Conservation (phyloP, 2,329 filamentous ascomycete species). For the Byssochlamys sp. region DNA sequence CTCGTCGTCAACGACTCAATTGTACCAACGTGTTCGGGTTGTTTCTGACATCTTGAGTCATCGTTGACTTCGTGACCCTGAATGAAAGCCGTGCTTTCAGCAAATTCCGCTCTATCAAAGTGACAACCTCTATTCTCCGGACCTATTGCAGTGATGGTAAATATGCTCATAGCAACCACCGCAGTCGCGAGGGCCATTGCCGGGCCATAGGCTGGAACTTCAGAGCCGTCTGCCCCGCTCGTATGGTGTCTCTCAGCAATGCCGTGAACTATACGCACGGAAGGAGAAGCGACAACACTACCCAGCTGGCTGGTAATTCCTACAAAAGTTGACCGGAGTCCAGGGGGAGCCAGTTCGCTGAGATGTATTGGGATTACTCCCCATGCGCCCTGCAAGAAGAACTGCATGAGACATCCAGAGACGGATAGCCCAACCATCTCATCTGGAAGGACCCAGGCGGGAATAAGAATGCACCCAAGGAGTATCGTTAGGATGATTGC, state of each 20-base stretch:
- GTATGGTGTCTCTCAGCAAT: slow-evolving; percentile 28
- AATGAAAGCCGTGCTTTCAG: background rate
- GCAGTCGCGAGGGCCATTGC: background rate
- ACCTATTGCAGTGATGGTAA: background rate
- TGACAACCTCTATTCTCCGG: background rate
- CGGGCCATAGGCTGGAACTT: background rate
- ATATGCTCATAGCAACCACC: background rate
- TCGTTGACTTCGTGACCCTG: background rate
- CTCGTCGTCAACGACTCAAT: background rate
- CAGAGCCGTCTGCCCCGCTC: background rate
- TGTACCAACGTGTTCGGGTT: background rate
- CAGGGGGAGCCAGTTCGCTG: slow-evolving; percentile 25
- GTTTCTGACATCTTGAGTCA: background rate
- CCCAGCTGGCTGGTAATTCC: slow-evolving; percentile 32
- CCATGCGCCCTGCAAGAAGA: slow-evolving; percentile 30
- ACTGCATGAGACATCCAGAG: slow-evolving; percentile 28
- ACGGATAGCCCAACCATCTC: slow-evolving; percentile 22
- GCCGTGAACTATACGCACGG: slow-evolving; percentile 34
- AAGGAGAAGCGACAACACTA: slow-evolving; percentile 31
- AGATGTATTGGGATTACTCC: slow-evolving; percentile 32
- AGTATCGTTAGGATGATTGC: slow-evolving; percentile 26
- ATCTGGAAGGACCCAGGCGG: slow-evolving; percentile 23
- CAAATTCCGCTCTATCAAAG: background rate
- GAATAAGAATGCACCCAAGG: slow-evolving; percentile 25
- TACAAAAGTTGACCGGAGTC: slow-evolving; percentile 25